Evolutionary conservation across 129 eudicot genomes (phyloP), one percentile per base, ranked within the genome.

Genomic region (Smallanthus sonchifolius): DNA sequence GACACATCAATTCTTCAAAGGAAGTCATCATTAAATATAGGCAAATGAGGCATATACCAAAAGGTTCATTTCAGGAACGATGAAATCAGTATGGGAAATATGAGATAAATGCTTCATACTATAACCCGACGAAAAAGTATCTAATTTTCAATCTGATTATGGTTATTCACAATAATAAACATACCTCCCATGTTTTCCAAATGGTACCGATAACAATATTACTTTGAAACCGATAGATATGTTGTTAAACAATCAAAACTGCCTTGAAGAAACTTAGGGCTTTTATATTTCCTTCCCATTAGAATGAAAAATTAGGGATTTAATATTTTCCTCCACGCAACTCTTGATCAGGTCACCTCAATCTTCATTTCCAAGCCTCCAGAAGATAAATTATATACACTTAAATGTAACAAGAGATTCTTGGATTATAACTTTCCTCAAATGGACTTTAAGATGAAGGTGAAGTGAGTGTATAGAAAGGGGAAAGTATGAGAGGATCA

Each of bases 151-250:
- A 60, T 72, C 59, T 64, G 44, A 65, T 64, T 72, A 17, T 51
- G 62, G 32, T 52, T 72, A 52, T 60, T 60, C 56, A 70, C 64
- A 78, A 60, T 13, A 57, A 32, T n/a, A 74, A 2, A 45, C 77
- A 30, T 72, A 79, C 83, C 83, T 79, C 83, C 83, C 83, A 79
- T 79, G 67, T 64, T 32, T 65, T 52, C 44, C 28, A 20, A 64
- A 72, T 28, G 51, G 32, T 13, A 14, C 68, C 17, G 38, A 71
- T 28, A 30, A 64, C 30, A 64, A 37, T n/a, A 39, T 52, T 30
- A 63, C 57, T 73, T 15, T 63, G 28, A 62, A 62, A 51, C 32
- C 40, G 49, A 70, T 44, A 40, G 13, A 71, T 63, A 38, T 54
- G 70, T 47, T 14, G 59, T 10, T 55, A 10, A 45, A 61, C 42